phyloP scores from a whole-genome alignment of 73 alveolate genomes.

The Paramecium bursaria region DNA sequence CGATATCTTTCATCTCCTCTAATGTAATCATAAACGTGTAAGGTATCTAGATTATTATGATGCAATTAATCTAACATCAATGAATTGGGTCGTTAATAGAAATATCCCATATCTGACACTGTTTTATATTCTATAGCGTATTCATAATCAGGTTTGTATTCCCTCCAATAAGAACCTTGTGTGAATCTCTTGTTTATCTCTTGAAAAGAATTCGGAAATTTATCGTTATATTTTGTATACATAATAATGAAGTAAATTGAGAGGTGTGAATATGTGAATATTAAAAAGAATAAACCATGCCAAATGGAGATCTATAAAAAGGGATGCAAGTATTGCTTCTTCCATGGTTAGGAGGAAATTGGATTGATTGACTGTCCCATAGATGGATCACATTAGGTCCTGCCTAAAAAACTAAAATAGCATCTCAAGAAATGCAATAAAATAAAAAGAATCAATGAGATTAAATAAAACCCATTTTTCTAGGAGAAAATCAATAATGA shows the following conservation, averaged over 20 bases:
- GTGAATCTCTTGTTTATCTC: conserved; percentile 48
- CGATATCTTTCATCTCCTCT: too few relatives aligned
- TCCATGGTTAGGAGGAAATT: conserved; percentile 28
- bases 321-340: conserved; percentile 23
- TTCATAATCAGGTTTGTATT: conserved; percentile 7
- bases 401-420: conserved; percentile 60
- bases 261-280: conserved; percentile 33
- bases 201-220: conserved; percentile 25
- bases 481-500: conserved; percentile 67
- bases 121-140: conserved; percentile 30
- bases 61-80: conserved; percentile 39
- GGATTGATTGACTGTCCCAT: conserved; percentile 74
- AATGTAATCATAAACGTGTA: too few relatives aligned
- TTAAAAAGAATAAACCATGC: conserved; percentile 38
- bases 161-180: conserved; percentile 16
- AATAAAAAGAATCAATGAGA: conserved; percentile 37
- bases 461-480: conserved; percentile 62
- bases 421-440: conserved; percentile 75
- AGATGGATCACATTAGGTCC: conserved; percentile 72
- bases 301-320: conserved; percentile 25
- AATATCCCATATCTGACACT: too few relatives aligned
- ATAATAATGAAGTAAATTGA: conserved; percentile 29
- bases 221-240: conserved; percentile 13
- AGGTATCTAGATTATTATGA: too few relatives aligned
- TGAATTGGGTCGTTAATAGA: conserved; percentile 28